A percentile compares a stretch with the other conserved stretches of the same genome.
Evolutionary conservation across 352 stramenopile genomes (phyloP).

Genomic region (Stephanocyclus meneghinianus): DNA sequence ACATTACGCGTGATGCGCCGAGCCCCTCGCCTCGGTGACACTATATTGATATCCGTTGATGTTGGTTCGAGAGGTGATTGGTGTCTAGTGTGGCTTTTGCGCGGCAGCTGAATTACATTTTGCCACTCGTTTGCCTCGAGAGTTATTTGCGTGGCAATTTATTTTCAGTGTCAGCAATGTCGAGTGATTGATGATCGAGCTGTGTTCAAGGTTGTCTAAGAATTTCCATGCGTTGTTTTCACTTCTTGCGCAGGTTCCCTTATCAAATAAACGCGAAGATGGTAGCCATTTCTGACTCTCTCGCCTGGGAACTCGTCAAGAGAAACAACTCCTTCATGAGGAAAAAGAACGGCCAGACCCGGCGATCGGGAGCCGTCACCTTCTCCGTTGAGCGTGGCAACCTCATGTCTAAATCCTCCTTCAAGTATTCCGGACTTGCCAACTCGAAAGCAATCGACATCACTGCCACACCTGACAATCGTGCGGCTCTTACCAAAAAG

Average conservation of each 20-base stretch:
- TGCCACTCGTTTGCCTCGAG: too few species aligned
- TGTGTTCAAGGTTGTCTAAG: too few species aligned
- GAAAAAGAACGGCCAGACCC: slow-evolving; percentile 86
- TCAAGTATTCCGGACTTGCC: slow-evolving; percentile 95
- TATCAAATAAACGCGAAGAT: slow-evolving; percentile 61
- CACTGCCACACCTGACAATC: slow-evolving; percentile 67
- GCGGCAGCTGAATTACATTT: too few species aligned
- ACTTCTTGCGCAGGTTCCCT: too few species aligned
- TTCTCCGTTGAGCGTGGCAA: slow-evolving; percentile 95
- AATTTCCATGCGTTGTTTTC: too few species aligned
- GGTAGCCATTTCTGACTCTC: slow-evolving; percentile 85
- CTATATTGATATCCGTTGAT: too few species aligned
- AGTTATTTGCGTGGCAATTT: too few species aligned
- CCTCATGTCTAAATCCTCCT: slow-evolving; percentile 91
- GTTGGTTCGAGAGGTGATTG: too few species aligned
- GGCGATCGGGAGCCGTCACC: slow-evolving; percentile 82
- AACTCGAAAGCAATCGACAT: slow-evolving; percentile 92
- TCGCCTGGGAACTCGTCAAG: slow-evolving; percentile 95
- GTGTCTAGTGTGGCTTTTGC: neutral
- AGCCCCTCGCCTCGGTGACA: too few species aligned
- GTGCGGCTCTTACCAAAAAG: slow-evolving; percentile 71
- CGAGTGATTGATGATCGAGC: too few species aligned
- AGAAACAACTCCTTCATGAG: slow-evolving; percentile 95
- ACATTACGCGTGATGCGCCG: too few species aligned
- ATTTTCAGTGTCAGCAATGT: too few species aligned